Conservation (phyloP, 805 yeast species). For the Sugiyamaella chiloensis region DNA sequence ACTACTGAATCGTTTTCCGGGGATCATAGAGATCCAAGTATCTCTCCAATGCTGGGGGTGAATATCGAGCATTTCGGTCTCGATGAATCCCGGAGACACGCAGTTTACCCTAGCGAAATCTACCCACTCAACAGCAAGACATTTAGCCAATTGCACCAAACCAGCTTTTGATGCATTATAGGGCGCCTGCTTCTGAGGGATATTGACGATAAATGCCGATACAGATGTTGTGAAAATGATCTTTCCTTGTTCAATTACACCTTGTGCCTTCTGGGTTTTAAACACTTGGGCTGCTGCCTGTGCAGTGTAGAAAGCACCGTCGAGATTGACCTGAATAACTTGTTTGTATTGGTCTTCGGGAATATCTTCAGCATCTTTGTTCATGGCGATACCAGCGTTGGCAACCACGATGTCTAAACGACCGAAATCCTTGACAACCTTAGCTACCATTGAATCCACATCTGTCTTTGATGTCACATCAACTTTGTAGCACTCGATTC, state of each 20-base stretch:
- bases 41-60: constrained; percentile 35
- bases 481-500: constrained; percentile 28
- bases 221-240: constrained; percentile 47
- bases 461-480: constrained; percentile 31
- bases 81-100: constrained; percentile 71
- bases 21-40: constrained; percentile 62
- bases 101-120: constrained; percentile 59
- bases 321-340: constrained; percentile 56
- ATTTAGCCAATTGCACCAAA: constrained; percentile 57
- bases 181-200: constrained; percentile 50
- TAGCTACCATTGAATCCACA: constrained; percentile 30
- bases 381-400: constrained; percentile 62
- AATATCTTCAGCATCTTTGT: constrained; percentile 59
- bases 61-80: constrained; percentile 58
- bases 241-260: constrained; percentile 59
- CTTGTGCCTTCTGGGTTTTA: constrained; percentile 43
- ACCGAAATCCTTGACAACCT: constrained; percentile 40
- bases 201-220: constrained; percentile 63
- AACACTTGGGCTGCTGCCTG: constrained; percentile 26
- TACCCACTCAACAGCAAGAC: constrained; percentile 68
- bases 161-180: constrained; percentile 69
- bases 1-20: constrained; percentile 77
- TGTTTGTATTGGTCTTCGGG: constrained; percentile 56
- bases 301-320: constrained; percentile 53
- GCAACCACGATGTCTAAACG: constrained; percentile 52